These are phyloP conservation scores for Kodamaea neixiangensis DNA, from an alignment of 805 yeast genomes.

Conservation along the genomic window DNA sequence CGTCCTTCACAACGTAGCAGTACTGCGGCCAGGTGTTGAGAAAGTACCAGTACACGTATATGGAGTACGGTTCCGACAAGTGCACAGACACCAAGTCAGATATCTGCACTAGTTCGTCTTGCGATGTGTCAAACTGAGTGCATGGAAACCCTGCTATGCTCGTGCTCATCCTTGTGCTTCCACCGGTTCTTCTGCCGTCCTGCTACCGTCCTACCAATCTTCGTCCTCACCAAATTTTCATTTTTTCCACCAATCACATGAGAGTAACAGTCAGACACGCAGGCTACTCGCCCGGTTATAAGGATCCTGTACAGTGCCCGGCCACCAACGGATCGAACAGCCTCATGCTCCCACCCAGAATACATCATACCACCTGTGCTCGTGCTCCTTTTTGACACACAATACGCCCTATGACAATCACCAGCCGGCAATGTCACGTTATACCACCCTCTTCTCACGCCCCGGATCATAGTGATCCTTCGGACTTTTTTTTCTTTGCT, in stretches of 20 bases:
- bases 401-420: neutral
- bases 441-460: neutral
- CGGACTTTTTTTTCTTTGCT: constrained; percentile 10
- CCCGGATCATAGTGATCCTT: constrained; percentile 11
- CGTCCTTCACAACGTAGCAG: constrained; percentile 59
- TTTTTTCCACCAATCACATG: neutral
- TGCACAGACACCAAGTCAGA: constrained; percentile 65
- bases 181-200: no score
- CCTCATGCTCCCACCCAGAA: neutral
- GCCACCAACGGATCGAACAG: constrained; percentile 1
- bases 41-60: constrained; percentile 89
- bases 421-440: constrained; percentile 3
- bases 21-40: constrained; percentile 88
- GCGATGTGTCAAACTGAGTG: constrained; percentile 22
- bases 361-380: neutral
- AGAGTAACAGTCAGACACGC: no score
- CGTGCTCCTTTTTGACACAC: neutral
- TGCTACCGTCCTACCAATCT: no score
- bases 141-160: constrained; percentile 21
- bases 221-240: neutral
- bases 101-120: constrained; percentile 50
- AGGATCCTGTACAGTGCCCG: no score
- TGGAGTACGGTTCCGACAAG: constrained; percentile 90
- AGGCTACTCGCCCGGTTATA: no score
- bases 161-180: no score